Evolutionary conservation across 768 basidiomycete genomes (phyloP).

Genomic region (Leccinum incarnatum): DNA sequence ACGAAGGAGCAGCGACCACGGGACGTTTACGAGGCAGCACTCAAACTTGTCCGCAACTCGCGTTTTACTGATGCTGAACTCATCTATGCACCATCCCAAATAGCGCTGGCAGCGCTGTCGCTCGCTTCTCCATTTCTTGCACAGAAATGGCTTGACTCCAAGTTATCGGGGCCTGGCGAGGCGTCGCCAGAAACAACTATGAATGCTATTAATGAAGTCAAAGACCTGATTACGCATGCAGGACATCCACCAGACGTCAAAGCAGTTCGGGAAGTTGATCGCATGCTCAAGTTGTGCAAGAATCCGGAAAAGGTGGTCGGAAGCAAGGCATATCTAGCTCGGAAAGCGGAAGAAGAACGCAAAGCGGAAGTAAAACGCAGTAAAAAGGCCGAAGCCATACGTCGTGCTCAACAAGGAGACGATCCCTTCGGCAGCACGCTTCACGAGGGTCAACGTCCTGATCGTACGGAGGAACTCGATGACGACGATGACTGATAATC

Average conservation of each 20-base stretch:
- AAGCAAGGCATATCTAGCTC: slow-evolving; percentile 75
- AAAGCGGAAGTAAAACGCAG: slow-evolving; percentile 67
- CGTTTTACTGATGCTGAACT: slow-evolving; percentile 91
- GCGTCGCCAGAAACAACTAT: slow-evolving; percentile 24
- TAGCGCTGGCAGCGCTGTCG: slow-evolving; percentile 78
- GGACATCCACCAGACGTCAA: slow-evolving; percentile 75
- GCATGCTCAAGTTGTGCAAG: slow-evolving; percentile 81
- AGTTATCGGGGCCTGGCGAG: slow-evolving; percentile 22
- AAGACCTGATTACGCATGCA: slow-evolving; percentile 48
- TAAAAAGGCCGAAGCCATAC: slow-evolving; percentile 53
- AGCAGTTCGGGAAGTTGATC: slow-evolving; percentile 84
- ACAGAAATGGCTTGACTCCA: slow-evolving; percentile 55
- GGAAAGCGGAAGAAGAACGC: slow-evolving; percentile 68
- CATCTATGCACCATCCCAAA: slow-evolving; percentile 90
- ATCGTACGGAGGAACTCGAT: slow-evolving; percentile 36
- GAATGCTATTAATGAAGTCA: slow-evolving; percentile 44
- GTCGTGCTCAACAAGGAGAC: slow-evolving; percentile 44
- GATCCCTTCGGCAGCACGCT: slow-evolving; percentile 74
- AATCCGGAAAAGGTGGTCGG: slow-evolving; percentile 96
- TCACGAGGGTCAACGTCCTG: slow-evolving; percentile 30
- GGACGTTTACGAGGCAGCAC: slow-evolving; percentile 62
- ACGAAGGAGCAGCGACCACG: slow-evolving; percentile 46
- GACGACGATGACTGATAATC: slow-evolving; percentile 44
- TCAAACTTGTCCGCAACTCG: slow-evolving; percentile 68
- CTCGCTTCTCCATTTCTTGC: slow-evolving; percentile 61